Evolutionary conservation across 768 basidiomycete species (phyloP).

Genomic region (Auriscalpium microsporum): DNA sequence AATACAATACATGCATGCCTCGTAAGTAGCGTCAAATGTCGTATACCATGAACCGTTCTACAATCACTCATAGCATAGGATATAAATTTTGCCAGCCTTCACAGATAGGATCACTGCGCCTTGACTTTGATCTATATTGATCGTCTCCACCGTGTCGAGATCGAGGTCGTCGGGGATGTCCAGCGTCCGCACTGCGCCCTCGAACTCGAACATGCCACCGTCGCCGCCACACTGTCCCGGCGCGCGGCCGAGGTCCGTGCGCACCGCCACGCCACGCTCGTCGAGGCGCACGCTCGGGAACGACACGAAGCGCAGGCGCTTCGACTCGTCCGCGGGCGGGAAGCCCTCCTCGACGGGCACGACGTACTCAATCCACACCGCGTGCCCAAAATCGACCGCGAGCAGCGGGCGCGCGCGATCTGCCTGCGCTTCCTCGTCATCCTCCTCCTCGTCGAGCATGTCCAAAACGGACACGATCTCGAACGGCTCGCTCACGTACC

Average conservation of each 20-base stretch:
- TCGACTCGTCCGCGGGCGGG: slow-evolving; percentile 27
- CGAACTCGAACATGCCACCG: slow-evolving; percentile 31
- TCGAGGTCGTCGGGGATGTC: slow-evolving; percentile 59
- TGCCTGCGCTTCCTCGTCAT: slow-evolving; percentile 24
- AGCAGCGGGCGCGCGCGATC: slow-evolving; percentile 60
- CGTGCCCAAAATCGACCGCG: slow-evolving; percentile 84
- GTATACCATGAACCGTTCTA: no score
- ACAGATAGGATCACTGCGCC: slow-evolving; percentile 65
- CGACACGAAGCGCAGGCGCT: slow-evolving; percentile 60
- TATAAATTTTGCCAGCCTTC: slow-evolving; percentile 62
- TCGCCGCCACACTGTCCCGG: slow-evolving; percentile 2
- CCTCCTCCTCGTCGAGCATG: slow-evolving; percentile 28
- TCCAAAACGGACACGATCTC: slow-evolving; percentile 64
- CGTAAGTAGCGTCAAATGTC: no score
- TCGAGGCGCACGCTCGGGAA: slow-evolving; percentile 45
- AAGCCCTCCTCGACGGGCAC: slow-evolving; percentile 24
- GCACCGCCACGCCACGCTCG: slow-evolving; percentile 21
- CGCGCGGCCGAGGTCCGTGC: background rate
- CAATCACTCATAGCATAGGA: slow-evolving; percentile 50
- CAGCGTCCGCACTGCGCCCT: slow-evolving; percentile 44
- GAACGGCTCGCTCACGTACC: slow-evolving; percentile 65
- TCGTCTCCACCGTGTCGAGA: slow-evolving; percentile 59
- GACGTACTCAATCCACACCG: slow-evolving; percentile 69
- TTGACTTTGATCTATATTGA: slow-evolving; percentile 72
- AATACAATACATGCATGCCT: no score